Evolutionary conservation across 2,329 filamentous ascomycete species (phyloP).

Genomic region (Triangularia verruculosa): DNA sequence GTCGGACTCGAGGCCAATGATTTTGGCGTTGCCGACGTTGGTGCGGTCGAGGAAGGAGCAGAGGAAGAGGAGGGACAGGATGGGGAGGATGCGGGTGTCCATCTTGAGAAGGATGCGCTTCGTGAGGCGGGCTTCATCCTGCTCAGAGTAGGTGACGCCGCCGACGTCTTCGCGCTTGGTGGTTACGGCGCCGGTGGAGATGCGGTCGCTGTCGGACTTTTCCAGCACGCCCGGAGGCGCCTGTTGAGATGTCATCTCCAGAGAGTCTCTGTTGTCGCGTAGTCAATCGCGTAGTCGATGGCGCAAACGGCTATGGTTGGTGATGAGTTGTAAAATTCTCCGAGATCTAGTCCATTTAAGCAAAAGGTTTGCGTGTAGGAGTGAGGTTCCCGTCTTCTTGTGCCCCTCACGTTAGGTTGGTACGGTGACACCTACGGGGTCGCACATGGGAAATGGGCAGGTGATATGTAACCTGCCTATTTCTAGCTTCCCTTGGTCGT

Average conservation of each 20-base stretch:
- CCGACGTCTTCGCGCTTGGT: background rate
- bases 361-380: background rate
- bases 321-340: background rate
- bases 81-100: constrained; percentile 24
- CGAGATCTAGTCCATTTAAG: background rate
- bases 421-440: background rate
- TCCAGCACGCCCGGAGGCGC: background rate
- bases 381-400: too few species aligned
- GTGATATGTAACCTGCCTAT: background rate
- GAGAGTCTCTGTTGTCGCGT: background rate
- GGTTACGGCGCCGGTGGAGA: background rate
- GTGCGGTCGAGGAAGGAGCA: constrained; percentile 65
- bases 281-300: too few species aligned
- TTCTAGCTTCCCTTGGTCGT: too few species aligned
- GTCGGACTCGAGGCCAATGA: constrained; percentile 59
- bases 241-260: background rate
- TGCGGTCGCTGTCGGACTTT: background rate
- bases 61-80: constrained; percentile 62
- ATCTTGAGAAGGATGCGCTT: constrained; percentile 22
- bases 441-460: background rate
- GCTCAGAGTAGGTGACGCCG: background rate
- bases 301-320: too few species aligned
- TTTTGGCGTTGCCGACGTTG: constrained; percentile 70
- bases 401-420: background rate
- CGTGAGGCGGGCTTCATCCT: constrained; percentile 15